A percentile compares a stretch with the other conserved stretches of the same genome.
phyloP scores from a whole-genome alignment of 2,329 filamentous ascomycete species.

The Incumbomyces lentus region DNA sequence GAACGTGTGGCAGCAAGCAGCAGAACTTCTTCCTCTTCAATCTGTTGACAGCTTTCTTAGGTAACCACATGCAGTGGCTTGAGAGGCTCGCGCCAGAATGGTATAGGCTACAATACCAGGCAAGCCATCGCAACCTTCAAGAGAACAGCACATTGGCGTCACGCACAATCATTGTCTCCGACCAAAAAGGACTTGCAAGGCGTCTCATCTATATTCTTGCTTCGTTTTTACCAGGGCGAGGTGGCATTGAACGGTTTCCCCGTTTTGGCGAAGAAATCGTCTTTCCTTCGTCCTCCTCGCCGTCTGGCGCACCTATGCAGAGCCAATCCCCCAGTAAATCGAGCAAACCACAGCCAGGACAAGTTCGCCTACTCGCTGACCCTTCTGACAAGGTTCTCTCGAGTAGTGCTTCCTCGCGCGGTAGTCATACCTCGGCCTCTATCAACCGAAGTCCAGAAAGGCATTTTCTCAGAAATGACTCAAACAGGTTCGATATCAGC shows the following conservation, averaged over 20 bases:
- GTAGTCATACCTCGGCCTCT: constrained; percentile 23
- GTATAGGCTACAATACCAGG: constrained; percentile 41
- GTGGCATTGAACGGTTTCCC: constrained; percentile 9
- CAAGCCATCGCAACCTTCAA: constrained; percentile 39
- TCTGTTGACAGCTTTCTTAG: constrained; percentile 49
- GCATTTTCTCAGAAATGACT: constrained; percentile 2
- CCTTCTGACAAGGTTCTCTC: constrained; percentile 20
- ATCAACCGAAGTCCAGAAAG: constrained; percentile 2
- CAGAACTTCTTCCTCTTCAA: constrained; percentile 52
- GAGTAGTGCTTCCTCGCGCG: constrained; percentile 35
- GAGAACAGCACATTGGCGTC: constrained; percentile 39
- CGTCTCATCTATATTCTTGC: constrained; percentile 49
- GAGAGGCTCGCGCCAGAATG: constrained; percentile 44
- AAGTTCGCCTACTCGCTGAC: background rate
- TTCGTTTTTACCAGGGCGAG: constrained; percentile 41
- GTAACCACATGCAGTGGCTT: constrained; percentile 52
- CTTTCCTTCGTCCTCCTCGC: constrained; percentile 30
- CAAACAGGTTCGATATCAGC: constrained; percentile 27
- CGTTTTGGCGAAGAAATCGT: constrained; percentile 9
- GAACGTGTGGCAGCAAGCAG: constrained; percentile 44
- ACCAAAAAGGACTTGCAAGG: constrained; percentile 50
- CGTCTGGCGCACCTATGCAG: constrained; percentile 35
- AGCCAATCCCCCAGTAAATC: background rate
- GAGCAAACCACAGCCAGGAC: background rate
- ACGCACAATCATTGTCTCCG: constrained; percentile 47